Percentiles rank a stretch among this genome's conserved stretches.
phyloP scores from a whole-genome alignment of 2,329 filamentous ascomycete species.

The Calonectria honghensis region DNA sequence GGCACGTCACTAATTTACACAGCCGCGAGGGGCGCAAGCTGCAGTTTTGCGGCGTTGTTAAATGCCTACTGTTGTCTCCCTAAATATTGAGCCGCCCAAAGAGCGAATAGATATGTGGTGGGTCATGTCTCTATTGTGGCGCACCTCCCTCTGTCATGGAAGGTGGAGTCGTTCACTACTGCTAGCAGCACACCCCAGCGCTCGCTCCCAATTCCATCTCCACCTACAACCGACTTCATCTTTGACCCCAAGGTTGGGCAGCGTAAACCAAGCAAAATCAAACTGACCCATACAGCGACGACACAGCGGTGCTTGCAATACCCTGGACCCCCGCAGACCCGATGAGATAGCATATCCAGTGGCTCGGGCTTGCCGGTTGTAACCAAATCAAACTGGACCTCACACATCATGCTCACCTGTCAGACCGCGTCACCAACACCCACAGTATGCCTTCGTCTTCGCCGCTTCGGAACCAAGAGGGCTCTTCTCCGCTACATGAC shows the following conservation, averaged over 20 bases:
- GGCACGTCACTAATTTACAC: background rate
- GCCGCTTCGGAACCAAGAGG: conserved; percentile 37
- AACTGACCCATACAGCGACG: background rate
- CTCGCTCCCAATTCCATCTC: background rate
- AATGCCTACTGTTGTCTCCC: background rate
- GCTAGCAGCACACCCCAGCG: background rate
- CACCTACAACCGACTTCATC: conserved; percentile 20
- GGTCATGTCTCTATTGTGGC: conserved; percentile 9
- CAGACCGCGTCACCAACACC: conserved; percentile 28
- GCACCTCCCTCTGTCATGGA: conserved; percentile 5
- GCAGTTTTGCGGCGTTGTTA: background rate
- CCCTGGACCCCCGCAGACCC: background rate
- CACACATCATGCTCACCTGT: conserved; percentile 16
- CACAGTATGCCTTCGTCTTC: conserved; percentile 52
- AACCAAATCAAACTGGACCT: conserved; percentile 15
- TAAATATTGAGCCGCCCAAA: background rate
- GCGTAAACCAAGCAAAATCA: background rate
- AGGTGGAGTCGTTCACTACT: background rate
- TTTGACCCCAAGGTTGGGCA: background rate
- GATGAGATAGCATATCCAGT: background rate
- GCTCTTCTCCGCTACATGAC: conserved; percentile 55
- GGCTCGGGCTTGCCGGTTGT: conserved; percentile 1
- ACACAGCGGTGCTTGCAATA: background rate
- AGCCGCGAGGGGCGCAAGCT: background rate
- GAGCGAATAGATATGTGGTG: conserved; percentile 9